Evolutionary conservation across 2,329 filamentous ascomycete genomes (phyloP).

Genomic region (Apiospora saccharicola): DNA sequence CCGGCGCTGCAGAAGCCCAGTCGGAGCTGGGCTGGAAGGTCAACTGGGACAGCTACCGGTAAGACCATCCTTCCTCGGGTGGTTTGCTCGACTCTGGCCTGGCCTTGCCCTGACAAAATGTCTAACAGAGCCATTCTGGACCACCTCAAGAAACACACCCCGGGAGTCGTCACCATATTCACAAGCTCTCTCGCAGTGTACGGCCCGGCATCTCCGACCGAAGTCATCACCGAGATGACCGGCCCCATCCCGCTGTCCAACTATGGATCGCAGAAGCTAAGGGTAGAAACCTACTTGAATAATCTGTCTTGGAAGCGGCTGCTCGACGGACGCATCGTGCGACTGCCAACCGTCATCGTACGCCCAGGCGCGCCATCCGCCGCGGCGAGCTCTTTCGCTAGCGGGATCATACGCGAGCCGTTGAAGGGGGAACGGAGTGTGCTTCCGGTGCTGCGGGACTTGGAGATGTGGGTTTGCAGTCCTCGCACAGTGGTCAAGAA

Average conservation of each 20-base stretch:
- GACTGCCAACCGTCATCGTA: constrained; percentile 68
- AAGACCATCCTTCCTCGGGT: not conserved
- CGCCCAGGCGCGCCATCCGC: constrained; percentile 66
- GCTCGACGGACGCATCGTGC: constrained; percentile 63
- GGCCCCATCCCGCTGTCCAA: constrained; percentile 62
- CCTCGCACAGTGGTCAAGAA: constrained; percentile 55
- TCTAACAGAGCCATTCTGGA: constrained; percentile 53
- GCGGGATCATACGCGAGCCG: constrained; percentile 68
- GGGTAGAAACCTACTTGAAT: constrained; percentile 65
- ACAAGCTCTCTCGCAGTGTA: constrained; percentile 68
- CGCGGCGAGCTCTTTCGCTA: constrained; percentile 67
- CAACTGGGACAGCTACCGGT: constrained; percentile 64
- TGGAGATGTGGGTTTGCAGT: constrained; percentile 57
- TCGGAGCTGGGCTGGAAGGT: constrained; percentile 62
- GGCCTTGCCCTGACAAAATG: not conserved
- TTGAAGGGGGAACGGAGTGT: constrained; percentile 55
- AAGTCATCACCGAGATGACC: constrained; percentile 51
- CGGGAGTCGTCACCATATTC: constrained; percentile 63
- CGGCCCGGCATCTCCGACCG: constrained; percentile 57
- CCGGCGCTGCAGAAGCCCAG: constrained; percentile 65
- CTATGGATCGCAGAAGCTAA: constrained; percentile 69
- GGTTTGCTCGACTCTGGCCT: too few relatives aligned
- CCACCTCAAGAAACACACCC: constrained; percentile 50
- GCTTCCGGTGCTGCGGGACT: constrained; percentile 50
- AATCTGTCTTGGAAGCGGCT: constrained; percentile 59